These are phyloP conservation scores for Ustilago shanxiensis DNA, from an alignment of 1,284 basidiomycete genomes.

Conservation along the genomic window DNA sequence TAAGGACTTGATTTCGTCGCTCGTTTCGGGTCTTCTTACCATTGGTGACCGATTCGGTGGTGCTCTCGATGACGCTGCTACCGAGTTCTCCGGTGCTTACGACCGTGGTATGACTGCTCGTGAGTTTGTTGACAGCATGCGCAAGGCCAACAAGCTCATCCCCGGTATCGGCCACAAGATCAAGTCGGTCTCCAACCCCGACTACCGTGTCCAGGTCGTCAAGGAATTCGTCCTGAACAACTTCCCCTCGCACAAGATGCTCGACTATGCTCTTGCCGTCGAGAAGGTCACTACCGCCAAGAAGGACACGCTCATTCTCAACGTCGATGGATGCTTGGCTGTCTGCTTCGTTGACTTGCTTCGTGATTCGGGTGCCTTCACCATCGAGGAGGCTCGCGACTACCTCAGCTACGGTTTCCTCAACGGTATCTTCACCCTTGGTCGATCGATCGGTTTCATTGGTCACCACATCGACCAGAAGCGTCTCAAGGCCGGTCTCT, in stretches of 20 bases:
- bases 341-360: conserved; percentile 98
- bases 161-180: conserved; percentile 99
- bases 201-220: conserved; percentile 89
- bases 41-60: conserved; percentile 99
- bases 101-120: conserved; percentile 92
- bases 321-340: conserved; percentile 95
- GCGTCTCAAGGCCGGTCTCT: conserved; percentile 73
- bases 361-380: conserved; percentile 92
- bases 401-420: conserved; percentile 92
- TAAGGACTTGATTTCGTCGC: conserved; percentile 96
- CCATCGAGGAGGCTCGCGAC: conserved; percentile 93
- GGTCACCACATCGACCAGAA: conserved; percentile 96
- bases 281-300: conserved; percentile 98
- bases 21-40: conserved; percentile 94
- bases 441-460: conserved; percentile 96
- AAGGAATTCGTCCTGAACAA: conserved; percentile 96
- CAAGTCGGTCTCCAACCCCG: conserved; percentile 77
- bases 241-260: conserved; percentile 82
- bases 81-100: conserved; percentile 85
- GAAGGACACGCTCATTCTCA: conserved; percentile 82
- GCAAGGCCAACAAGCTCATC: conserved; percentile 96
- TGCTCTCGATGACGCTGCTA: conserved; percentile 96
- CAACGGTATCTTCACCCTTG: conserved; percentile 96
- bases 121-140: conserved; percentile 96
- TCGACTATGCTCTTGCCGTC: conserved; percentile 98